These are phyloP conservation scores for Chlorophyllum brunneum DNA, from an alignment of 768 basidiomycete genomes.

Conservation along the genomic window DNA sequence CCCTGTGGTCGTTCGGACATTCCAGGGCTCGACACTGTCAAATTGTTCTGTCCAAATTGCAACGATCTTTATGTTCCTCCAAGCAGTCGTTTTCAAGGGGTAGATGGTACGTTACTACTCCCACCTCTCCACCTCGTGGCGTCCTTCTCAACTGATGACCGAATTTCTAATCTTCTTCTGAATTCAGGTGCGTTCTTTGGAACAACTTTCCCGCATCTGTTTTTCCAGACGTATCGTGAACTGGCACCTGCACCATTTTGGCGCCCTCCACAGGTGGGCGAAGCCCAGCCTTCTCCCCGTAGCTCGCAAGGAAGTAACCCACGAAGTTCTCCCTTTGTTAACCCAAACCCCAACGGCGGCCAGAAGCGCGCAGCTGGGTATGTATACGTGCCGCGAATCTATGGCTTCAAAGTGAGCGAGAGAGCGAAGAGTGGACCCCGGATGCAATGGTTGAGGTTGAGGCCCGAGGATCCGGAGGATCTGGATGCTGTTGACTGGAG, in stretches of 20 bases:
- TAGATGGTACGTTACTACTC: constrained; percentile 69
- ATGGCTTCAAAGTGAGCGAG: constrained; percentile 97
- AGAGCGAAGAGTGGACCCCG: constrained; percentile 91
- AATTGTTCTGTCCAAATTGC: constrained; percentile 97
- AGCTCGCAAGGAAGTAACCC: constrained; percentile 46
- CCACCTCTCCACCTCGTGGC: constrained; percentile 1
- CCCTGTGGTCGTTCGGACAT: constrained; percentile 95
- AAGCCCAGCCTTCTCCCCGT: constrained; percentile 56
- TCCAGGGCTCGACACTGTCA: constrained; percentile 95
- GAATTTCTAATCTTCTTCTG: constrained; percentile 12
- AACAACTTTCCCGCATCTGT: constrained; percentile 96
- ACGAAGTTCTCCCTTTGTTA: constrained; percentile 62
- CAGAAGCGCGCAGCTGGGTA: constrained; percentile 85
- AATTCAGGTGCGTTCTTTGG: constrained; percentile 95
- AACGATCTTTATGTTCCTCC: constrained; percentile 96
- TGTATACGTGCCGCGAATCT: constrained; percentile 89
- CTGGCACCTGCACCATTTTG: constrained; percentile 93
- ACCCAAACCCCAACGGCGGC: constrained; percentile 86
- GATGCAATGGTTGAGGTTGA: constrained; percentile 93
- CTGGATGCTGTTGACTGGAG: constrained; percentile 88
- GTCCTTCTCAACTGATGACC: not conserved
- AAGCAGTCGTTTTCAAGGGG: constrained; percentile 90
- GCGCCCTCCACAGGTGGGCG: constrained; percentile 59
- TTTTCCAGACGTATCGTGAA: constrained; percentile 97
- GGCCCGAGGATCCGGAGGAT: constrained; percentile 78